Conservation (phyloP, 768 basidiomycete genomes). For the Pisolithus albus region DNA sequence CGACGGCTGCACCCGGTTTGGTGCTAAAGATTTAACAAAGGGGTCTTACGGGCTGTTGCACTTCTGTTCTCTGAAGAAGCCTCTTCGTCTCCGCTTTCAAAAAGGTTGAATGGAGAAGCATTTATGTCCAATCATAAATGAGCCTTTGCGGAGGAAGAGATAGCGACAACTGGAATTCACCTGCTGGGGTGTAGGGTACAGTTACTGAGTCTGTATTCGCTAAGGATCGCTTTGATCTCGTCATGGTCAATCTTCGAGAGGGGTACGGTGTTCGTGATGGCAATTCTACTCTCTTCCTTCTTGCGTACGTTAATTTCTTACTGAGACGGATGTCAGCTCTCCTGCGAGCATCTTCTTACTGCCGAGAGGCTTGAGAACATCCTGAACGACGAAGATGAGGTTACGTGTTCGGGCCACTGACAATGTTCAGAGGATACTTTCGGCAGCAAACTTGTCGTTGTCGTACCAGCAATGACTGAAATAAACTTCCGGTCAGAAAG, state of each 20-base stretch:
- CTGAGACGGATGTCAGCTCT: slow-evolving; percentile 95
- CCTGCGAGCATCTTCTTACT: slow-evolving; percentile 88
- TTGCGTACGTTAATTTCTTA: slow-evolving; percentile 81
- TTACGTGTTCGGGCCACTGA: slow-evolving; percentile 96
- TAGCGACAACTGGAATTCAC: too few species aligned
- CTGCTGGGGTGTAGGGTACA: too few species aligned
- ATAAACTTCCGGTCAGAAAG: slow-evolving; percentile 10
- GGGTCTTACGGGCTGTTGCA: slow-evolving; percentile 10
- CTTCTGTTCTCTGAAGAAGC: slow-evolving; percentile 40
- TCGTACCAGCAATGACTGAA: slow-evolving; percentile 70
- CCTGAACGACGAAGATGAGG: slow-evolving; percentile 96
- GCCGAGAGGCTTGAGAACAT: slow-evolving; percentile 95
- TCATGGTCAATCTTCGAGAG: slow-evolving; percentile 93
- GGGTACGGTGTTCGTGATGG: slow-evolving; percentile 95
- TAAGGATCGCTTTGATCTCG: slow-evolving; percentile 90
- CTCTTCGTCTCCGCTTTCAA: slow-evolving; percentile 28
- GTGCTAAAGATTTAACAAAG: slow-evolving; percentile 27
- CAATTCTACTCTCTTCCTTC: slow-evolving; percentile 87
- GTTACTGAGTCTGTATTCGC: slow-evolving; percentile 88
- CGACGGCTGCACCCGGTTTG: slow-evolving; percentile 27
- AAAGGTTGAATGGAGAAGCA: slow-evolving; percentile 17
- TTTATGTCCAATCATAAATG: neutral
- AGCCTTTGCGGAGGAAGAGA: too few species aligned
- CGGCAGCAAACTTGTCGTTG: slow-evolving; percentile 4
- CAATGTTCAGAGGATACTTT: slow-evolving; percentile 1